A percentile compares a stretch with the other conserved stretches of the same genome.
Evolutionary conservation across 345 rosid genomes (phyloP).

Genomic region (Citrus reticulata): DNA sequence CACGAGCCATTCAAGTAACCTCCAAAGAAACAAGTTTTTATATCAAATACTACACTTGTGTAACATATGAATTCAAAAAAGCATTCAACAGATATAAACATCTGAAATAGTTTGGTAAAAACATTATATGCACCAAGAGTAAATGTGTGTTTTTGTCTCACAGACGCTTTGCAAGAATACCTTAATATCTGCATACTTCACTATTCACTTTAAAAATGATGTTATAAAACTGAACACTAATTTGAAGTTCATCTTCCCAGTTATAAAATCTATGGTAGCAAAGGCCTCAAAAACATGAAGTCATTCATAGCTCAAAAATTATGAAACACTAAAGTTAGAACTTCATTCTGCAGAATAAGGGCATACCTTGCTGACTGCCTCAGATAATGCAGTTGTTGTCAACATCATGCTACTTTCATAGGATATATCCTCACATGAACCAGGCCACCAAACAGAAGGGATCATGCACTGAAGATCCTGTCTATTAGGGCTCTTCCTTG

Average conservation of each 20-base stretch:
- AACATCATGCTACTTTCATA: slow-evolving; percentile 77
- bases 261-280: slow-evolving; percentile 1
- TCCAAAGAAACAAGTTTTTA: background rate
- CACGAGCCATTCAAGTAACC: background rate
- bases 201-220: background rate
- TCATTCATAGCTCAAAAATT: background rate
- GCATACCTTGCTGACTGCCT: slow-evolving; percentile 72
- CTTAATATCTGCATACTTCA: background rate
- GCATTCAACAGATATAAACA: background rate
- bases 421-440: slow-evolving; percentile 78
- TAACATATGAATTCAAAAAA: background rate
- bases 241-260: background rate
- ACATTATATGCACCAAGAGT: background rate
- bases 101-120: background rate
- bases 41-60: background rate
- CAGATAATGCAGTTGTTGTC: slow-evolving; percentile 71
- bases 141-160: background rate
- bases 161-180: background rate
- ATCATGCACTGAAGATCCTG: slow-evolving; percentile 83
- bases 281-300: background rate
- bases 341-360: background rate
- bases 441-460: slow-evolving; percentile 99
- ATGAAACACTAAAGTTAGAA: background rate
- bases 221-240: background rate
- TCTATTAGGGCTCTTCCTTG: slow-evolving; percentile 66